A percentile compares a stretch with the other conserved stretches of the same genome.
Conservation (phyloP, 2,329 filamentous ascomycete species). For the Fusarium hostae region DNA sequence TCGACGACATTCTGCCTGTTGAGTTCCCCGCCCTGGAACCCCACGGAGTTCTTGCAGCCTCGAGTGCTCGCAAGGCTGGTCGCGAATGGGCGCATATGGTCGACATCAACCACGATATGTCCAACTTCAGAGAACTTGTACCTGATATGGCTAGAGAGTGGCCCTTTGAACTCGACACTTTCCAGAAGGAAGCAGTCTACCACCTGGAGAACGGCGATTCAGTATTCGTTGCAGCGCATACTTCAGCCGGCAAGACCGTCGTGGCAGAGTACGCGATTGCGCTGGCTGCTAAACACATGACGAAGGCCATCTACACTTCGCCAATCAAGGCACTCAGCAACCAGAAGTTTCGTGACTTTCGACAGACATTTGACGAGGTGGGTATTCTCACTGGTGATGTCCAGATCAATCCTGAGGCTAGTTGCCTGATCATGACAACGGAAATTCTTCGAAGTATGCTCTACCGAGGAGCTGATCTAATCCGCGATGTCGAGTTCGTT, state of each 20-base stretch:
- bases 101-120: conserved; percentile 89
- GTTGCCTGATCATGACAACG: conserved; percentile 99
- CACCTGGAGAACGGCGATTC: conserved; percentile 97
- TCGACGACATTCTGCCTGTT: conserved; percentile 88
- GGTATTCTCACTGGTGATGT: conserved; percentile 97
- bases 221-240: conserved; percentile 97
- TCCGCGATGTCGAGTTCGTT: conserved; percentile 97
- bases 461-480: conserved; percentile 93
- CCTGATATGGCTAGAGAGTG: conserved; percentile 96
- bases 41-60: conserved; percentile 77
- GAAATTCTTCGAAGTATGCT: conserved; percentile 99
- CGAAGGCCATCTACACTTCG: conserved; percentile 98
- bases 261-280: conserved; percentile 98
- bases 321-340: conserved; percentile 99
- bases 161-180: conserved; percentile 97
- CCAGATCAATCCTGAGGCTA: conserved; percentile 96
- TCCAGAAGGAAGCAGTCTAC: conserved; percentile 98
- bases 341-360: conserved; percentile 97
- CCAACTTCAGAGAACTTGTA: conserved; percentile 93
- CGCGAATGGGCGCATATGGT: conserved; percentile 99
- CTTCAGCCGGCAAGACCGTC: conserved; percentile 96
- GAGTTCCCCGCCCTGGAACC: conserved; percentile 94
- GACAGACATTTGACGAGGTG: conserved; percentile 90
- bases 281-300: conserved; percentile 97
- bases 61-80: conserved; percentile 77